Evolutionary conservation across 2,329 filamentous ascomycete species (phyloP).

Genomic region (Fusarium sp.): DNA sequence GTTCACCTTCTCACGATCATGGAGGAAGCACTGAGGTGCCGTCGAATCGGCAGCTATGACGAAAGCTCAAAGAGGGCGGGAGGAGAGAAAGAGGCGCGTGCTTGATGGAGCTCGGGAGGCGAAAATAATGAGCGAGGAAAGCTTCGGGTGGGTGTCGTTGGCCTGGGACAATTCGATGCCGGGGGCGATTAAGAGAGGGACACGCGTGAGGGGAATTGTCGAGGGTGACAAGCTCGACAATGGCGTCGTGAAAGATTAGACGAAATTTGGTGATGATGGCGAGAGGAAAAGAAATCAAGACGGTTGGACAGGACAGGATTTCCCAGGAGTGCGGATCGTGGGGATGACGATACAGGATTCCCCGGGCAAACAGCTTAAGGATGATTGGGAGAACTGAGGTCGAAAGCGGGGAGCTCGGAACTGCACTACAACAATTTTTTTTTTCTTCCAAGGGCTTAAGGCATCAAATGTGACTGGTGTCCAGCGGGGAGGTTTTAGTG

Average conservation of each 20-base stretch:
- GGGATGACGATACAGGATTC: slow-evolving; percentile 50
- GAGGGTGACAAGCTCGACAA: slow-evolving; percentile 12
- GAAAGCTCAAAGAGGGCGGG: slow-evolving; percentile 25
- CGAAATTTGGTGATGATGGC: slow-evolving; percentile 27
- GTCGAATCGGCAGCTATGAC: slow-evolving; percentile 42
- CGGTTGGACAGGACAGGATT: slow-evolving; percentile 41
- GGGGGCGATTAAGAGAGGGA: slow-evolving; percentile 7
- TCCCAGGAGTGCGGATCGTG: slow-evolving; percentile 48
- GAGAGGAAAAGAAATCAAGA: slow-evolving; percentile 34
- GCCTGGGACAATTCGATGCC: slow-evolving; percentile 18
- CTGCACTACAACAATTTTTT: slow-evolving; percentile 40
- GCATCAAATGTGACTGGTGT: slow-evolving; percentile 37
- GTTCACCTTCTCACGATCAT: slow-evolving; percentile 54
- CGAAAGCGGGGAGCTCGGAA: slow-evolving; percentile 45
- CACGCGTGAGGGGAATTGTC: slow-evolving; percentile 4
- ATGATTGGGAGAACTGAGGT: slow-evolving; percentile 43
- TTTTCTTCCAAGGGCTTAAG: slow-evolving; percentile 30
- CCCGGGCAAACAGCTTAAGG: slow-evolving; percentile 36
- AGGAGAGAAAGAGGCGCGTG: slow-evolving; percentile 35
- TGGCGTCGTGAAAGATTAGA: slow-evolving; percentile 8
- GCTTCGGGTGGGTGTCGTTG: slow-evolving; percentile 28
- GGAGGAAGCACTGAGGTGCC: slow-evolving; percentile 45
- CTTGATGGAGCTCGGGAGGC: slow-evolving; percentile 22
- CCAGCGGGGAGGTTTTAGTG: slow-evolving; percentile 38
- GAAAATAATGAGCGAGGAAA: slow-evolving; percentile 31